A percentile compares a stretch with the other conserved stretches of the same genome.
These are phyloP conservation scores for Ascochyta viciae-villosae DNA, from an alignment of 2,329 filamentous ascomycete species.

Conservation along the genomic window DNA sequence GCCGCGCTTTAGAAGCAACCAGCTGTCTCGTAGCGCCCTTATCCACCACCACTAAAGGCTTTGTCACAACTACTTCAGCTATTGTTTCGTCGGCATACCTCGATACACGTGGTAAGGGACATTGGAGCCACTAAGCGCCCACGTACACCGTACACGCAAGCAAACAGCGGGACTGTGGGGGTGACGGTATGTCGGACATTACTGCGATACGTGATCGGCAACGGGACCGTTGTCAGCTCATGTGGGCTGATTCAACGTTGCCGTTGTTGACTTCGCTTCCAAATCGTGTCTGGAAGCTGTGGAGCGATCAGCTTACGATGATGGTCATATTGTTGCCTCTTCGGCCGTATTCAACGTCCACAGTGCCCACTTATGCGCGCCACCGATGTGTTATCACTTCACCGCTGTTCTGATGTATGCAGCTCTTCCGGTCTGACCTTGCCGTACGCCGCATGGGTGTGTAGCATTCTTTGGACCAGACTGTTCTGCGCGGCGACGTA, in stretches of 20 bases:
- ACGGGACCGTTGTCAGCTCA: slow-evolving; percentile 5
- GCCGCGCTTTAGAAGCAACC: slow-evolving; percentile 5
- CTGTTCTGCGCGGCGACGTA: not conserved
- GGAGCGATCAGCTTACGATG: not conserved
- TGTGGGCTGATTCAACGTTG: slow-evolving; percentile 1
- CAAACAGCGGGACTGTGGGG: slow-evolving; percentile 11
- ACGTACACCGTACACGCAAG: slow-evolving; percentile 5
- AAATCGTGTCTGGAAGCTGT: not conserved
- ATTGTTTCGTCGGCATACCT: not conserved
- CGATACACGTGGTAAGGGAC: not conserved
- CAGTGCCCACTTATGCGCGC: slow-evolving; percentile 5
- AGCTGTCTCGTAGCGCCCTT: not conserved
- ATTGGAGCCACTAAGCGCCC: not conserved
- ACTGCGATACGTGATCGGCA: slow-evolving; percentile 2
- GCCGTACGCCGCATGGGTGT: not conserved
- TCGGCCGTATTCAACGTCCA: not conserved
- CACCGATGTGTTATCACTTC: slow-evolving; percentile 2
- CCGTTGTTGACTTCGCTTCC: not conserved
- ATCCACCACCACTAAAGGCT: not conserved
- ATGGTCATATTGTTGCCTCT: slow-evolving; percentile 6
- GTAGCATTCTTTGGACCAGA: not conserved
- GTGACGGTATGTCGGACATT: slow-evolving; percentile 4
- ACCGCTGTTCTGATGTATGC: slow-evolving; percentile 8
- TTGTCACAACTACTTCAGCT: not conserved
- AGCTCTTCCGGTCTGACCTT: not conserved